Evolutionary conservation across 2,329 filamentous ascomycete species (phyloP), one percentile per base, ranked within the genome.

Genomic region (Claviceps humidiphila): DNA sequence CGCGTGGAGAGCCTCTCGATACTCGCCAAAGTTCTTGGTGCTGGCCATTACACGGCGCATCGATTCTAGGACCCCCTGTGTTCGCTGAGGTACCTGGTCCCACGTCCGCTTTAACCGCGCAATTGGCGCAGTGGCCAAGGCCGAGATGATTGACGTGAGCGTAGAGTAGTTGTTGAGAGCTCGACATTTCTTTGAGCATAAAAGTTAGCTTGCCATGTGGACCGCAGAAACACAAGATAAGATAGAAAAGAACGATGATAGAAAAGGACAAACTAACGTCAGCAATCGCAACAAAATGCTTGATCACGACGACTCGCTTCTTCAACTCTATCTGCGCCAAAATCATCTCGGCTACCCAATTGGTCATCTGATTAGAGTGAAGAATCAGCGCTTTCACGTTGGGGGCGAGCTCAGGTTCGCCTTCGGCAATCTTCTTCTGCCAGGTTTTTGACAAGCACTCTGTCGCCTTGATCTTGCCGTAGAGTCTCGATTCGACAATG

Each of bases 341-440:
- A 59, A 98, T 97, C 93, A 98, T 97, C 68, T 97, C 91, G 34
- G 93, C 93, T 49, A 97, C 93, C 93, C 93, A 98, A 66, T 97
- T 98, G 5, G 93, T 98, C 75, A 98, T 83, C 68, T 97, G 91
- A 63, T 98, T 98, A 0, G 93, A 97, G 70, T 98, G 93, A 50
- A 97, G 75, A 70, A 98, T 98, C 56, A 98, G 77, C 9, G 89
- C 87, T 70, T 97, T 96, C 59, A 98, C 89, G 61, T 98, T 97
- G 0, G 89, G 81, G 9, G 93, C 90, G 38, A 90, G 87, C 61
- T 95, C 89, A 5, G 85, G 79, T 56, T 90, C 86, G 55, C 85
- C 84, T 38, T 90, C 85, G 8, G 73, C 78, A 54, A 94, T 76
- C 73, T 96, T 96, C 78, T 94, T 97, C 69, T 95, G 89, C 93